Conservation (phyloP, 371 early-diverging fungal species). For the Mucor circinelloides region DNA sequence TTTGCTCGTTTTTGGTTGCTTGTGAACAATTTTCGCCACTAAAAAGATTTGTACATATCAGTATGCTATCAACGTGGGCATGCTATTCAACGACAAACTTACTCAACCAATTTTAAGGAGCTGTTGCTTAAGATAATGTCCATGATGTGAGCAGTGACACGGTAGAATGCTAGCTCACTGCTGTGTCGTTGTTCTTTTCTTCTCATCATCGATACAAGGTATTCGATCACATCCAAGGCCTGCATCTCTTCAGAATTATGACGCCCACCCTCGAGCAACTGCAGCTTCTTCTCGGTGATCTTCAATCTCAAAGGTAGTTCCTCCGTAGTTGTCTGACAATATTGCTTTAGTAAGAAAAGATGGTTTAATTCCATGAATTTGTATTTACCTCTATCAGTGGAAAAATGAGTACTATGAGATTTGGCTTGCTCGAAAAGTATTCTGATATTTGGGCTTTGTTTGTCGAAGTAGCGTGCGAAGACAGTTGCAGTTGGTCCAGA, state of each 20-base stretch:
- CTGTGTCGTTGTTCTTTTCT: not conserved
- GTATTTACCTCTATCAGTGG: not conserved
- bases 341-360: not conserved
- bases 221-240: not conserved
- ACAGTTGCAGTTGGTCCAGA: not conserved
- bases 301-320: not conserved
- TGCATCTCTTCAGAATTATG: not conserved
- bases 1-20: slow-evolving; percentile 2
- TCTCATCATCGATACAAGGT: not conserved
- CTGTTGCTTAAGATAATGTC: not conserved
- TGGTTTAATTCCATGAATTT: not conserved
- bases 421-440: not conserved
- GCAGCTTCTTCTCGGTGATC: not conserved
- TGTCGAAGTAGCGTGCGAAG: not conserved
- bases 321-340: not conserved
- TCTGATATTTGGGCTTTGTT: not conserved
- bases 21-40: slow-evolving; percentile 9
- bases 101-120: not conserved
- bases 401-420: not conserved
- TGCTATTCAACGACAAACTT: not conserved
- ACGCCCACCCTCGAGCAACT: not conserved
- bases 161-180: not conserved
- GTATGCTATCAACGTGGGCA: not conserved
- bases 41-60: not conserved
- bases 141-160: not conserved